Percentiles rank a stretch among this genome's conserved stretches.
These are phyloP conservation scores for Calocera viscosa DNA, from an alignment of 768 basidiomycete genomes.

Conservation along the genomic window DNA sequence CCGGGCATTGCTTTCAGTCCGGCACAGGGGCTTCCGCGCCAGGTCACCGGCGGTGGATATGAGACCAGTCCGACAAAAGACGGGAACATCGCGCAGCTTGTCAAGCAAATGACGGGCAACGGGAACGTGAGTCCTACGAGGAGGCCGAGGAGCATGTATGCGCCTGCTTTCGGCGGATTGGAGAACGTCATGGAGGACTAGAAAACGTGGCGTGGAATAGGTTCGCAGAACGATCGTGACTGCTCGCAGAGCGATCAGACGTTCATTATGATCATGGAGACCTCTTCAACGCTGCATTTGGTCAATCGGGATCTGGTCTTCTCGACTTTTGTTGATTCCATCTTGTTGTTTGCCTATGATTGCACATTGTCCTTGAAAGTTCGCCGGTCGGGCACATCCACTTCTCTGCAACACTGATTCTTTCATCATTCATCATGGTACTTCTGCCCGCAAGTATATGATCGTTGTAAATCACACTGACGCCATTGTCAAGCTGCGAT, in stretches of 20 bases:
- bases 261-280: no score
- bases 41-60: neutral
- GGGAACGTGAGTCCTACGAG: neutral
- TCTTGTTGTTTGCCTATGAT: neutral
- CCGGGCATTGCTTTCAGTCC: neutral
- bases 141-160: neutral
- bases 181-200: neutral
- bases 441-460: neutral
- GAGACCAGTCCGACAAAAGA: neutral
- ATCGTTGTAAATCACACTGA: neutral
- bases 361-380: neutral
- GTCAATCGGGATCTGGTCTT: no score
- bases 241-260: neutral
- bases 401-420: neutral
- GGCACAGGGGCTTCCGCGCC: neutral
- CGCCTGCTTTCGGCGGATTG: neutral
- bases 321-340: neutral
- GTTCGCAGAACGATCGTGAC: neutral
- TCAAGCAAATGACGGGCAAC: neutral
- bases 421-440: neutral
- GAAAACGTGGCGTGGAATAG: neutral
- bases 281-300: no score
- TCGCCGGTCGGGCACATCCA: neutral
- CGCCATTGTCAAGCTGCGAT: neutral
- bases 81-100: neutral